Conservation (phyloP, 208 protist species). For the Leishmania aethiopica region DNA sequence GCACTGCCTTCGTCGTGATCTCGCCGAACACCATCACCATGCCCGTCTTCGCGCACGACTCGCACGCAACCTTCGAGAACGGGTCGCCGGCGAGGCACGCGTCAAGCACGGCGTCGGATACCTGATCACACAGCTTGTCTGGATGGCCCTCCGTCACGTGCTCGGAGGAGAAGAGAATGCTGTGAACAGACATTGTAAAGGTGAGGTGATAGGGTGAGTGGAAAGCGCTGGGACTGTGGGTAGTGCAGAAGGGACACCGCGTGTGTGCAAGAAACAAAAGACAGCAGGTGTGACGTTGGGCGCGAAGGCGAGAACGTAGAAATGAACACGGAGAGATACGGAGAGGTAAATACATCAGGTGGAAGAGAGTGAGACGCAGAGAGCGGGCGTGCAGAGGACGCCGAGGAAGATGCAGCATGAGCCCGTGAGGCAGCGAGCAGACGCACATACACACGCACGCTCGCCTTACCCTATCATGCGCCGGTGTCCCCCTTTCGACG, state of each 20-base stretch:
- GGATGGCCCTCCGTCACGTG: constrained; percentile 99
- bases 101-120: constrained; percentile 99
- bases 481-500: not conserved
- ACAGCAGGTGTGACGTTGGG: not conserved
- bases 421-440: not conserved
- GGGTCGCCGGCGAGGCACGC: constrained; percentile 98
- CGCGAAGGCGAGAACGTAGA: not conserved
- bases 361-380: not conserved
- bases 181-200: constrained; percentile 71
- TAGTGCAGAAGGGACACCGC: not conserved
- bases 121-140: constrained; percentile 99
- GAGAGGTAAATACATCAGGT: not conserved
- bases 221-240: not conserved
- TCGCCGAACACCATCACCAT: constrained; percentile 99
- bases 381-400: not conserved
- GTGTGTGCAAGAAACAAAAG: not conserved
- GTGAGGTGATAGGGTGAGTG: constrained; percentile 3
- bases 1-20: constrained; percentile 97
- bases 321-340: not conserved
- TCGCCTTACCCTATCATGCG: not conserved
- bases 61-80: constrained; percentile 98
- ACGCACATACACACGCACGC: not conserved
- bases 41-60: constrained; percentile 98
- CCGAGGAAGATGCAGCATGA: not conserved
- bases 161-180: constrained; percentile 99